phyloP scores from a whole-genome alignment of 257 asterid species.

The Rubia yunnanensis region DNA sequence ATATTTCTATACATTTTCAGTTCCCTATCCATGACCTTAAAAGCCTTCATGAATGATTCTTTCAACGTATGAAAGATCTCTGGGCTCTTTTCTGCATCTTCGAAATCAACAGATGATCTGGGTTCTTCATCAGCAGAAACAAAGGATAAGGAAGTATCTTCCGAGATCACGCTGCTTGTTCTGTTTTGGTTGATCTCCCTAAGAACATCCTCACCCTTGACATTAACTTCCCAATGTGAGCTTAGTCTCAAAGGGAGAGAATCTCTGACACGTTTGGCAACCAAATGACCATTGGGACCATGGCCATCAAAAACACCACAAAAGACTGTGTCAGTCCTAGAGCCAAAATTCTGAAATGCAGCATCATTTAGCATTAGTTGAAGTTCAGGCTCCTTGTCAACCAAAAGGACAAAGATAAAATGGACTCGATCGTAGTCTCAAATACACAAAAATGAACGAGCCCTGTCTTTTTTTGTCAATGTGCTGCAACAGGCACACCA shows the following conservation, averaged over 20 bases:
- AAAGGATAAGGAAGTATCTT: conserved; percentile 29
- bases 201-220: conserved; percentile 54
- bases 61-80: conserved; percentile 59
- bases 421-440: background rate
- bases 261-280: conserved; percentile 84
- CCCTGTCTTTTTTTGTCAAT: background rate
- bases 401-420: background rate
- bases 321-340: conserved; percentile 77
- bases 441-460: background rate
- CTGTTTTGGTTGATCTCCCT: conserved; percentile 49
- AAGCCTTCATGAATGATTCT: conserved; percentile 79
- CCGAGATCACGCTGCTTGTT: conserved; percentile 38
- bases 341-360: conserved; percentile 72
- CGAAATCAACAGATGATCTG: conserved; percentile 38
- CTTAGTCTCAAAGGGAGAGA: conserved; percentile 75
- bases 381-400: background rate
- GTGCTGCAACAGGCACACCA: background rate
- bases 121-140: conserved; percentile 54
- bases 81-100: conserved; percentile 48
- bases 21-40: conserved; percentile 81
- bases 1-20: conserved; percentile 53
- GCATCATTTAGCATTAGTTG: conserved; percentile 12
- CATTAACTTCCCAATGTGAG: conserved; percentile 70
- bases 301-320: conserved; percentile 96
- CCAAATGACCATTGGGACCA: conserved; percentile 92